phyloP scores from a whole-genome alignment of 2,329 filamentous ascomycete genomes.

The Paraconiothyrium sp. region DNA sequence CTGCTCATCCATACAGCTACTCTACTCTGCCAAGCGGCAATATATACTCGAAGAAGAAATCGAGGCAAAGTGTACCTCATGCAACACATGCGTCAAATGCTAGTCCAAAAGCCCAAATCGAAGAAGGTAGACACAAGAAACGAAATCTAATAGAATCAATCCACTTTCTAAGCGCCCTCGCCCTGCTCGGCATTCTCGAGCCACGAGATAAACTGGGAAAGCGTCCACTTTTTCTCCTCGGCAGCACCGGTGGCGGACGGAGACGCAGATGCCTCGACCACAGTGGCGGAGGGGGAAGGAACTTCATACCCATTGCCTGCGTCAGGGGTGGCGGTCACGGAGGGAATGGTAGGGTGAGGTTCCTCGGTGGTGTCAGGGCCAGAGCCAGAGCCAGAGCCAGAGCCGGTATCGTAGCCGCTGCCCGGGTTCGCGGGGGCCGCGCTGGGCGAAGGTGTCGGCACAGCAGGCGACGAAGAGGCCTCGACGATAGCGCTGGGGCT shows the following conservation, averaged over 20 bases:
- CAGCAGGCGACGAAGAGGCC: background rate
- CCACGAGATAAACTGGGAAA: background rate
- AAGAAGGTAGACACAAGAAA: background rate
- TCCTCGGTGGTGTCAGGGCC: background rate
- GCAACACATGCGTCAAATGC: background rate
- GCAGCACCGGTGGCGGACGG: background rate
- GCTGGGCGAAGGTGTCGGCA: background rate
- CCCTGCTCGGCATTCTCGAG: background rate
- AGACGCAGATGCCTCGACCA: background rate
- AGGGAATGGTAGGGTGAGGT: conserved; percentile 1
- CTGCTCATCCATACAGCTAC: background rate
- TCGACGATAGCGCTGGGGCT: background rate
- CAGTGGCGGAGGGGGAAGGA: background rate
- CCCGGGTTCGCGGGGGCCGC: background rate
- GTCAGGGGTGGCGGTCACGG: background rate
- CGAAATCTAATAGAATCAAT: background rate
- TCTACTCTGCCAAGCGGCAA: background rate
- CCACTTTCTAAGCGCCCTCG: background rate
- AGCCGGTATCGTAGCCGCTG: background rate
- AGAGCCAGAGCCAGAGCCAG: background rate
- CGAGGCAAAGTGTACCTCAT: background rate
- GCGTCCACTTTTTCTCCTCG: conserved; percentile 10
- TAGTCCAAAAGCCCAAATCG: background rate
- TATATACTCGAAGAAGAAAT: background rate
- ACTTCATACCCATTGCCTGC: background rate